These are phyloP conservation scores for Quercus bicolor DNA, from an alignment of 306 rosid genomes.

Conservation along the genomic window DNA sequence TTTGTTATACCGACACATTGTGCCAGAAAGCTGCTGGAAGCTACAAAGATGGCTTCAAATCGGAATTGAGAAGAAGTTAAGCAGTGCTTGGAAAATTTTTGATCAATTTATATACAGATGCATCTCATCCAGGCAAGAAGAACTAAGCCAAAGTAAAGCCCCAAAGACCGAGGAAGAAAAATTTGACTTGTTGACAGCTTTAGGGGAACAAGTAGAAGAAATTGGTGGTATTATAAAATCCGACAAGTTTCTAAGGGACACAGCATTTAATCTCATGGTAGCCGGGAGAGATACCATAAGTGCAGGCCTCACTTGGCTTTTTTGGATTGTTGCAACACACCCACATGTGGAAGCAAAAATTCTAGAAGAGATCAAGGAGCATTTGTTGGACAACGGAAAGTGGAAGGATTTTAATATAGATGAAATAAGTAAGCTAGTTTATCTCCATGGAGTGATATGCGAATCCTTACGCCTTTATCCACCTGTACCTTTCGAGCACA, in stretches of 20 bases:
- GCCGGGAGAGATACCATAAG: constrained; percentile 28
- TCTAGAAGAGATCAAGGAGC: constrained; percentile 20
- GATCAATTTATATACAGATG: neutral
- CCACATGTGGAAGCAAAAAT: constrained; percentile 21
- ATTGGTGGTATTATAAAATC: neutral
- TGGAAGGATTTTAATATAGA: neutral
- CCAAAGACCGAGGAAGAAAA: neutral
- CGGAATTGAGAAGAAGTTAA: neutral
- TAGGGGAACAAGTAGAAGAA: neutral
- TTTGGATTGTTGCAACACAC: constrained; percentile 24
- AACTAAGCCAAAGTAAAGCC: neutral
- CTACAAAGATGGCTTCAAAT: constrained; percentile 3
- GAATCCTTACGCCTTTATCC: constrained; percentile 36
- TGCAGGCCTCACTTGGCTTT: constrained; percentile 30
- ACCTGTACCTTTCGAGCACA: constrained; percentile 25
- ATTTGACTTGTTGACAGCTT: constrained; percentile 21
- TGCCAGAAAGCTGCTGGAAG: constrained; percentile 12
- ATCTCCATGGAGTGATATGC: constrained; percentile 27
- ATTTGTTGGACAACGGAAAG: neutral
- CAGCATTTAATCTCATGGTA: constrained; percentile 7
- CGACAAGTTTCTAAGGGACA: constrained; percentile 28
- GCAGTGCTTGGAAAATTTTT: too few relatives aligned
- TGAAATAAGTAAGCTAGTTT: constrained; percentile 19
- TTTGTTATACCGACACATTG: constrained; percentile 1
- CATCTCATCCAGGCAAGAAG: neutral